Evolutionary conservation across 345 rosid species (phyloP), one percentile per base, ranked within the genome.

Genomic region (Brassica rapa): DNA sequence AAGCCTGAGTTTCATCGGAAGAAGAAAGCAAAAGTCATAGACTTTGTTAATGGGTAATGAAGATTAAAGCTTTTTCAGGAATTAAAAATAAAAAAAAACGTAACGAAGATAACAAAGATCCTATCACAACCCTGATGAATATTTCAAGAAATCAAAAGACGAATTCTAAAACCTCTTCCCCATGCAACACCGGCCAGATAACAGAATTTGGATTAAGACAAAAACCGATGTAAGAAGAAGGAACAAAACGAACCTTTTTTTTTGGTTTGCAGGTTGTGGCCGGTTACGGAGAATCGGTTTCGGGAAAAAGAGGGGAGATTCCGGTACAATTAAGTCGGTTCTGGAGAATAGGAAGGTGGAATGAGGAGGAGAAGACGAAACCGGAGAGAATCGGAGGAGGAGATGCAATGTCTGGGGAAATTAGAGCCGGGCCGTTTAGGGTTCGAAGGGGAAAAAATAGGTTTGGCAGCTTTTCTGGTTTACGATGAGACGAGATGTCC

Each of bases 381-480:
- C 65, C 72, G 25, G 81, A 57, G 5, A 57, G 21, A 78, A 55
- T 21, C 43, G 15, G 65, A 55, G 57, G 46, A n/a, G 9, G 39
- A 23, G 3, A 37, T 8, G 72, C 77, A 72, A 78, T 72, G 81
- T 19, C 71, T 55, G 76, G 35, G 29, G 8, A 78, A 71, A 2
- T 57, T 49, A 0, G 62, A 78, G 63, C 77, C 62, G 77, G 72
- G 73, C 19, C 67, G 72, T 72, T 68, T 24, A 66, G 77, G 82
- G 73, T 78, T 66, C 19, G 56, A 14, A 51, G 2, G 56, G 8
- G 51, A 6, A 56, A 46, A 71, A 70, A 35, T 69, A 78, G 65
- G 82, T 78, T 78, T 1, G 77, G 77, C 82, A 72, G 82, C 77
- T 66, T 71, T 78, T 41, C 82, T 78, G 82, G 82, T 77, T 77